Evolutionary conservation across 2,329 filamentous ascomycete species (phyloP), one percentile per base, ranked within the genome.

Genomic region (Geosmithia putterillii): DNA sequence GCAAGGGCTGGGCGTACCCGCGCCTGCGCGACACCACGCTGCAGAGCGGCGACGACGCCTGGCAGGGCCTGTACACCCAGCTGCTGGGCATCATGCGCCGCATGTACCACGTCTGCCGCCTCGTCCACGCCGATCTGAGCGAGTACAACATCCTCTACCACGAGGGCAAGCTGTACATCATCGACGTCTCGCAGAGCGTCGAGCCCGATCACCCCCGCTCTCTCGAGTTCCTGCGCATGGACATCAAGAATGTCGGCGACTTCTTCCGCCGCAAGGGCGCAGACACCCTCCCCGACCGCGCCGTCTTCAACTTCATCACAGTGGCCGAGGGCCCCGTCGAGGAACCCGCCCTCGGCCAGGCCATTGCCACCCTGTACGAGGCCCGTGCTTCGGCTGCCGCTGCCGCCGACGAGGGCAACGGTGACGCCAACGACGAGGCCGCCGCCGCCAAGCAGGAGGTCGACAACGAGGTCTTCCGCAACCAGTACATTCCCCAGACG

Each of bases 121-220:
- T 98, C 7, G 90, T 98, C 1, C 92, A 98, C 59, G 92, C 89
- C 41, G 92, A 98, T 76, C 61, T 98, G 59, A 94, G 86, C 69
- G 92, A 98, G 72, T 98, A 98, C 76, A 98, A 98, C 57, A 78
- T 96, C 42, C 74, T 98, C 18, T 98, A 94, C 67, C 75, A 95
- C 67, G 74, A 87, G 45, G 71, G 77, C 46, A 79, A 77, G 53
- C 76, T 95, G 1, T 95, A 86, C 70, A 83, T 98, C 55, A 98
- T 98, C 60, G 92, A 98, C 63, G 92, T 98, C 38, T 95, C 87
- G 44, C 92, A 98, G 66, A 92, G 85, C 57, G 92, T 98, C 18
- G 94, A 96, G 67, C 89, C 94, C 52, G 90, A 96, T 53, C 92
- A 98, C 61, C 92, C 92, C 0, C 77, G 86, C 45, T 90, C 86